Conservation (phyloP, 305 asterid genomes). For the Solanum hybrid region DNA sequence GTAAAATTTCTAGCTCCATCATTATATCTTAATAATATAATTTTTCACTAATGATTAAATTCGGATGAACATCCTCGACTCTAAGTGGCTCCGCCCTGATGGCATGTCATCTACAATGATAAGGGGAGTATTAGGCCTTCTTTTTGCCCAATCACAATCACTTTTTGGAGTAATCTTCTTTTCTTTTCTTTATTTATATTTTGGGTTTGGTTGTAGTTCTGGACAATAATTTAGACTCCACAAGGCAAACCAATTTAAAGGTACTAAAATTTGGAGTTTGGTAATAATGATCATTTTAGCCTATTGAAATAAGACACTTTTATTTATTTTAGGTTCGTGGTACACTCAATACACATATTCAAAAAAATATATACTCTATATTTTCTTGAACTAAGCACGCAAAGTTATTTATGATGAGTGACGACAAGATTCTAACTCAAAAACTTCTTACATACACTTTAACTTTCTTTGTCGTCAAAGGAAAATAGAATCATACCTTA, state of each 20-base stretch:
- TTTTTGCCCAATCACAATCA: background rate
- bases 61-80: background rate
- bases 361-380: background rate
- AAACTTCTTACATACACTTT: background rate
- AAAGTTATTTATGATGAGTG: background rate
- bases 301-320: background rate
- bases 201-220: background rate
- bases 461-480: too few relatives aligned
- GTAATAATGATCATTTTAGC: background rate
- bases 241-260: background rate
- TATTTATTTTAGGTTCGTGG: background rate
- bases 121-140: background rate
- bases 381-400: background rate
- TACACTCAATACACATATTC: background rate
- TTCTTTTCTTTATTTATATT: background rate
- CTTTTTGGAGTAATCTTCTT: background rate
- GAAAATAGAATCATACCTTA: too few relatives aligned
- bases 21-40: fast-evolving
- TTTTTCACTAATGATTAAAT: background rate
- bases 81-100: background rate
- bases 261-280: background rate
- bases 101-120: background rate
- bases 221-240: background rate
- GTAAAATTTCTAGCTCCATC: fast-evolving
- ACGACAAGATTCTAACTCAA: background rate